phyloP scores from a whole-genome alignment of 2,329 filamentous ascomycete species.

The Mycogone perniciosa region DNA sequence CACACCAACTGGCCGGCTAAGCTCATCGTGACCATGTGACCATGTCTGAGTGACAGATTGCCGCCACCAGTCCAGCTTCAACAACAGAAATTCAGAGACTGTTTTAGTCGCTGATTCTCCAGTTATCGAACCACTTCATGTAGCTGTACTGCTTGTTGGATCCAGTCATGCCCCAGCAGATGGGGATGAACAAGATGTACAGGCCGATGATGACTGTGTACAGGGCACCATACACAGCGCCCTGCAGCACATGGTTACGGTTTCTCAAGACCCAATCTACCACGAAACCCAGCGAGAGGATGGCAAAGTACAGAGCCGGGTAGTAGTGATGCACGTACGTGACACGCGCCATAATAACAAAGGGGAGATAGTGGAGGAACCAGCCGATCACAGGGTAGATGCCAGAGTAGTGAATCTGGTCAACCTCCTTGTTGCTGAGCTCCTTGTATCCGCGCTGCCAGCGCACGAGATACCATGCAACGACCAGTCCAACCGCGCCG shows the following conservation, averaged over 20 bases:
- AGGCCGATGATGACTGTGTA: constrained; percentile 72
- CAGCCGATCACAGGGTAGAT: constrained; percentile 89
- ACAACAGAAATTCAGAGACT: background rate
- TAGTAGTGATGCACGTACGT: constrained; percentile 99
- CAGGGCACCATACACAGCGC: constrained; percentile 63
- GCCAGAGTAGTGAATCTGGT: constrained; percentile 90
- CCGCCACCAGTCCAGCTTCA: background rate
- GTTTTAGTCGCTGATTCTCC: constrained; percentile 67
- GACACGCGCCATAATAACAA: constrained; percentile 95
- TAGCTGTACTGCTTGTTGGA: constrained; percentile 77
- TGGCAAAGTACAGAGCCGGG: constrained; percentile 94
- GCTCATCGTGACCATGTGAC: background rate
- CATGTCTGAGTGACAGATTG: background rate
- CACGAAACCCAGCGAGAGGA: constrained; percentile 81
- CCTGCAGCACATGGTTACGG: constrained; percentile 57
- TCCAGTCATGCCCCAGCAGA: constrained; percentile 95
- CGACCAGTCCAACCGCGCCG: constrained; percentile 62
- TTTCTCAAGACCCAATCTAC: constrained; percentile 74
- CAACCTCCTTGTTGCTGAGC: constrained; percentile 71
- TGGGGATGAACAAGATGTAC: constrained; percentile 85
- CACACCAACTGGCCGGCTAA: background rate
- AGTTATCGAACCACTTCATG: constrained; percentile 87
- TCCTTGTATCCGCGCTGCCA: constrained; percentile 95
- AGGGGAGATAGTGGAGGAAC: constrained; percentile 94
- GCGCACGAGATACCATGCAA: constrained; percentile 80